Evolutionary conservation across 352 stramenopile species (phyloP).

Genomic region (Phytopythium montanum): DNA sequence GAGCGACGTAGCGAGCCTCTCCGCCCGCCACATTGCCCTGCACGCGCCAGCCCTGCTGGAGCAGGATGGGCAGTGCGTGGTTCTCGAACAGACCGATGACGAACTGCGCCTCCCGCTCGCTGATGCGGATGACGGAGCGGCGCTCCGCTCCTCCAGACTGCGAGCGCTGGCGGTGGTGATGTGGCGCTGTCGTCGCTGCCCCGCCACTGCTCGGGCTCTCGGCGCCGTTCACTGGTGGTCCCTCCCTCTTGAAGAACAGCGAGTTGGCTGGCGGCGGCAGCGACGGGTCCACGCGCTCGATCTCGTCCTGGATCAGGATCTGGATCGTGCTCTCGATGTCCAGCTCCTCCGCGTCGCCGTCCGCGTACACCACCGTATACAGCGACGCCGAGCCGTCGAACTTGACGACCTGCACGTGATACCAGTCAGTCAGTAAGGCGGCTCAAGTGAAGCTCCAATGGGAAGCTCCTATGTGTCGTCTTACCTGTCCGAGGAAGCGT

Average conservation of each 20-base stretch:
- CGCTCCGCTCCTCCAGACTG: constrained; percentile 5
- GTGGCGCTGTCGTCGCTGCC: constrained; percentile 1
- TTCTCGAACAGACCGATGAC: constrained; percentile 78
- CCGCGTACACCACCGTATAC: constrained; percentile 84
- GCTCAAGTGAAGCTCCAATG: too few species aligned
- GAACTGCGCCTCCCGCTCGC: constrained; percentile 70
- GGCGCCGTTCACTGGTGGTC: not conserved
- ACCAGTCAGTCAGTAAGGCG: not conserved
- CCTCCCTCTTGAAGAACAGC: constrained; percentile 24
- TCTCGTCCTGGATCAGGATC: constrained; percentile 84
- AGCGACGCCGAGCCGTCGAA: constrained; percentile 64
- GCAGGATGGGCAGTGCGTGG: constrained; percentile 59
- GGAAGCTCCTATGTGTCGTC: too few species aligned
- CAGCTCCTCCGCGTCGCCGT: constrained; percentile 78
- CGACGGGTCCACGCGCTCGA: constrained; percentile 69
- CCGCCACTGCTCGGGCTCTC: constrained; percentile 19
- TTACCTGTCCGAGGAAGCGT: constrained; percentile 74
- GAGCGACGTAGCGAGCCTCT: constrained; percentile 19
- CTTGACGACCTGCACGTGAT: constrained; percentile 48
- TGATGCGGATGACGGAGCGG: constrained; percentile 43
- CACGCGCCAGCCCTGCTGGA: constrained; percentile 65
- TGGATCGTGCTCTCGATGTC: constrained; percentile 75
- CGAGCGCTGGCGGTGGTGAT: not conserved
- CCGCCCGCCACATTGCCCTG: constrained; percentile 29
- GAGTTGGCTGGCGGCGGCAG: constrained; percentile 33